phyloP scores from a whole-genome alignment of 352 stramenopile genomes.

The Halophytophthora batemanensis region DNA sequence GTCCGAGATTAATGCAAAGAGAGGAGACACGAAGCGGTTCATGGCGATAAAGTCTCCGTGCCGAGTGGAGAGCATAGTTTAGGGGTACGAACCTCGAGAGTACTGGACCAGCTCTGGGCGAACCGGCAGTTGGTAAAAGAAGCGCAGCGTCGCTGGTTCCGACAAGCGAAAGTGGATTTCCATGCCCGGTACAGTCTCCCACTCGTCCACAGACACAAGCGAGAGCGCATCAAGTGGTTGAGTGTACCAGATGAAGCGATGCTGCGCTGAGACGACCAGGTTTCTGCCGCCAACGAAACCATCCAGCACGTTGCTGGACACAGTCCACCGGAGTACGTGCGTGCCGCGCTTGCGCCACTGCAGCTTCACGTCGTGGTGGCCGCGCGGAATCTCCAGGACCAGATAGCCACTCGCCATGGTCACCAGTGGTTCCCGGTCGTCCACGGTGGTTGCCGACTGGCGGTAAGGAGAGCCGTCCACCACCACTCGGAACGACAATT shows the following conservation, averaged over 20 bases:
- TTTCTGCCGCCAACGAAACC: conserved; percentile 63
- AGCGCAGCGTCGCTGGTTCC: conserved; percentile 41
- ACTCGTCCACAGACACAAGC: conserved; percentile 44
- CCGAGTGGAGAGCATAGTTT: not conserved
- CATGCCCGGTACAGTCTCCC: conserved; percentile 62
- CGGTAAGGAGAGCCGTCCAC: conserved; percentile 58
- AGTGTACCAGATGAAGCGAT: conserved; percentile 63
- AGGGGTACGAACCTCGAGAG: conserved; percentile 36
- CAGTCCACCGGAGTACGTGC: conserved; percentile 49
- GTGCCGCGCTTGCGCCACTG: conserved; percentile 71
- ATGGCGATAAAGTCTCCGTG: not conserved
- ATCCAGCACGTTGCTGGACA: conserved; percentile 57
- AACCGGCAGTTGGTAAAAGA: conserved; percentile 78
- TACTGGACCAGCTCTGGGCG: conserved; percentile 52
- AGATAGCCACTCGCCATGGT: conserved; percentile 57
- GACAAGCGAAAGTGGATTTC: conserved; percentile 42
- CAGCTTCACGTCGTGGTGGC: conserved; percentile 45
- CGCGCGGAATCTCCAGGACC: conserved; percentile 45
- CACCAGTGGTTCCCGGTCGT: conserved; percentile 55
- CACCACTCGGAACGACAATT: conserved; percentile 60
- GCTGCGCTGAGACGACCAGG: conserved; percentile 61
- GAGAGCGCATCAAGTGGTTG: conserved; percentile 45
- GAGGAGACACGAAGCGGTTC: not conserved
- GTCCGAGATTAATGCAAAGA: conserved; percentile 1
- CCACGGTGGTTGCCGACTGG: conserved; percentile 60